Evolutionary conservation across 164 flowering plant species (phyloP).

Genomic region (Vitis rotundifolia): DNA sequence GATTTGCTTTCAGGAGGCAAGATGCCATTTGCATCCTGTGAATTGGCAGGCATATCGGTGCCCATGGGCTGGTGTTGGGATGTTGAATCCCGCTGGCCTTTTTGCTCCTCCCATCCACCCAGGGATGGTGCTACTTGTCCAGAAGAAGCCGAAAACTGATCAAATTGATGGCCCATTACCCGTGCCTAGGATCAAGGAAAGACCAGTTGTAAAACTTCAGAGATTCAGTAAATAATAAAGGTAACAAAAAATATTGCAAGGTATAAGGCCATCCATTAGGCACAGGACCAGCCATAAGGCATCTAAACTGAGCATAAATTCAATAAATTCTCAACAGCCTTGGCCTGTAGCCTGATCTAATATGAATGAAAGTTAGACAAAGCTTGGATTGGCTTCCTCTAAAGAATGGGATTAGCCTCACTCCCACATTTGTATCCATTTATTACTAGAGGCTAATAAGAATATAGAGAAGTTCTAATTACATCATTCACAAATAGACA

Average conservation of each 20-base stretch:
- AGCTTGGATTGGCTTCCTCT: too few relatives aligned
- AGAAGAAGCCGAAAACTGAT: constrained; percentile 23
- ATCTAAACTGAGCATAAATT: too few relatives aligned
- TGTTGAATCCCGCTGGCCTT: constrained; percentile 4
- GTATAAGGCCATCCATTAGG: not conserved
- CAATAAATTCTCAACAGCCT: too few relatives aligned
- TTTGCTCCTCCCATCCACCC: constrained; percentile 16
- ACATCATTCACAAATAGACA: too few relatives aligned
- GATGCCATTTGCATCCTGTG: constrained; percentile 10
- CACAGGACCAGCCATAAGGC: too few relatives aligned
- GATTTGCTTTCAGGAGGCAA: constrained; percentile 7
- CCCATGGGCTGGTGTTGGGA: constrained; percentile 9
- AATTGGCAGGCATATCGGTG: not conserved
- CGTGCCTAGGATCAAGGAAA: constrained; percentile 28
- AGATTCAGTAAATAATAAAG: not conserved
- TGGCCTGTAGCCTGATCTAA: too few relatives aligned
- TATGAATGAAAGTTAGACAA: too few relatives aligned
- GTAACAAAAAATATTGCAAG: not conserved
- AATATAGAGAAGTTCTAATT: too few relatives aligned
- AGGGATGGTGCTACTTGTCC: constrained; percentile 14
- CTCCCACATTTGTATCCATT: too few relatives aligned
- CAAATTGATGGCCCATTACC: constrained; percentile 16
- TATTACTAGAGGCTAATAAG: too few relatives aligned
- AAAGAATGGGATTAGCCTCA: too few relatives aligned
- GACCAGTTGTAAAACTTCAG: not conserved